Evolutionary conservation across 2,329 filamentous ascomycete species (phyloP).

Genomic region (Botrytis aclada): DNA sequence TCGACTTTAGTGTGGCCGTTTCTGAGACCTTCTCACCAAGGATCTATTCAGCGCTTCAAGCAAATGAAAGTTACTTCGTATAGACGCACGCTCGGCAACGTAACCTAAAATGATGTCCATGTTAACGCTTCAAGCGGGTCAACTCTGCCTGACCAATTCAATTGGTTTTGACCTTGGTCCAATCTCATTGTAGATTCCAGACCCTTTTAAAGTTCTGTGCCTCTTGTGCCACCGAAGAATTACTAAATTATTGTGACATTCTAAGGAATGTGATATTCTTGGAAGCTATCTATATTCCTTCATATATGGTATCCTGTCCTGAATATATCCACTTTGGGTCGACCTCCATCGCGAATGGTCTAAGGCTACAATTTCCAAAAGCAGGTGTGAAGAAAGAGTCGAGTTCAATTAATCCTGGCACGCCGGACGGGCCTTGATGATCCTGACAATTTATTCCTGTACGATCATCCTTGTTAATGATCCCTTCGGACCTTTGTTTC

Average conservation of each 20-base stretch:
- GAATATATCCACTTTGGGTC: neutral
- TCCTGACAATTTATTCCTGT: conserved; percentile 23
- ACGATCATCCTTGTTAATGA: conserved; percentile 27
- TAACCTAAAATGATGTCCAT: neutral
- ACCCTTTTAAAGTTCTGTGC: conserved; percentile 8
- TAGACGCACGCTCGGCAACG: conserved; percentile 21
- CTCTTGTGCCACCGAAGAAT: conserved; percentile 11
- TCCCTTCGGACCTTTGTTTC: conserved; percentile 36
- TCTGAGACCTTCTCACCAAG: conserved; percentile 4
- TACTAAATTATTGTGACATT: neutral
- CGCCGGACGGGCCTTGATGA: conserved; percentile 3
- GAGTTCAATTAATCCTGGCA: conserved; percentile 10
- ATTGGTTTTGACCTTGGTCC: neutral
- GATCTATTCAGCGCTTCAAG: conserved; percentile 17
- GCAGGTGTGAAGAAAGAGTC: neutral
- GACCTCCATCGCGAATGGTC: neutral
- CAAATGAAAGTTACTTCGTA: conserved; percentile 15
- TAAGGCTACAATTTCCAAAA: neutral
- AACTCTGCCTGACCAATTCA: neutral
- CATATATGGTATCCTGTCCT: neutral
- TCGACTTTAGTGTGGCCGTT: conserved; percentile 8
- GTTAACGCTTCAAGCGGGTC: conserved; percentile 20
- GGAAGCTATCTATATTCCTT: neutral
- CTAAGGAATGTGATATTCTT: neutral
- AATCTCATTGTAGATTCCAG: conserved; percentile 11